These are phyloP conservation scores for Pichia pseudocactophila DNA, from an alignment of 805 yeast species.

Conservation along the genomic window DNA sequence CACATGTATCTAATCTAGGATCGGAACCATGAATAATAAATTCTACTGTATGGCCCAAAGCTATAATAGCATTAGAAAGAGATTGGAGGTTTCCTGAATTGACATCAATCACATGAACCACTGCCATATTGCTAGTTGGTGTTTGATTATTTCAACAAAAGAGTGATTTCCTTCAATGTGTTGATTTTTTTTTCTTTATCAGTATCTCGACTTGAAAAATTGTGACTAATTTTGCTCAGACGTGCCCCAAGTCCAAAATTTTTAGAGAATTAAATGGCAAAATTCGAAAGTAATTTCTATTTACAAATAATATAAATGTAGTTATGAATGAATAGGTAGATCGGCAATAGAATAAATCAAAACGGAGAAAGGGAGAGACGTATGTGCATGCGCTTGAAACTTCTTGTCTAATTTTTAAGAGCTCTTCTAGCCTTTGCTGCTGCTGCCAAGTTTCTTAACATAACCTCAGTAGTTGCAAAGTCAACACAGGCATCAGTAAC, in stretches of 20 bases:
- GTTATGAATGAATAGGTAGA: no score
- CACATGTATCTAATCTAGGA: conserved; percentile 38
- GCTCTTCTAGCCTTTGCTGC: conserved; percentile 80
- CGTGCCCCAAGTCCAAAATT: no score
- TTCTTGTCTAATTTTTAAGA: conserved; percentile 8
- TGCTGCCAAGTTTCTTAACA: conserved; percentile 68
- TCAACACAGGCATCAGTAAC: conserved; percentile 96
- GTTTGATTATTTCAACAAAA: background rate
- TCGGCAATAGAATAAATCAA: no score
- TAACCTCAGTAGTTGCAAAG: conserved; percentile 80
- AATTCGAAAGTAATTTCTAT: no score
- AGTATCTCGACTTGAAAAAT: no score
- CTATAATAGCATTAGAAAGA: conserved; percentile 73
- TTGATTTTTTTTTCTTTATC: no score
- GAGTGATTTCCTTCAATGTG: no score
- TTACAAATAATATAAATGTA: no score
- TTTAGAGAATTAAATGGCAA: no score
- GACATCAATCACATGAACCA: conserved; percentile 77
- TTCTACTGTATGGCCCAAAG: conserved; percentile 60
- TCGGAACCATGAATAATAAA: conserved; percentile 54
- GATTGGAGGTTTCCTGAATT: conserved; percentile 93
- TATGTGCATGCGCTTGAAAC: no score
- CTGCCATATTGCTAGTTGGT: conserved; percentile 8
- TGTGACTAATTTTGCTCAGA: no score
- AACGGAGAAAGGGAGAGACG: no score